Evolutionary conservation across 2,329 filamentous ascomycete species (phyloP).

Genomic region (Stachybotrys chartarum): DNA sequence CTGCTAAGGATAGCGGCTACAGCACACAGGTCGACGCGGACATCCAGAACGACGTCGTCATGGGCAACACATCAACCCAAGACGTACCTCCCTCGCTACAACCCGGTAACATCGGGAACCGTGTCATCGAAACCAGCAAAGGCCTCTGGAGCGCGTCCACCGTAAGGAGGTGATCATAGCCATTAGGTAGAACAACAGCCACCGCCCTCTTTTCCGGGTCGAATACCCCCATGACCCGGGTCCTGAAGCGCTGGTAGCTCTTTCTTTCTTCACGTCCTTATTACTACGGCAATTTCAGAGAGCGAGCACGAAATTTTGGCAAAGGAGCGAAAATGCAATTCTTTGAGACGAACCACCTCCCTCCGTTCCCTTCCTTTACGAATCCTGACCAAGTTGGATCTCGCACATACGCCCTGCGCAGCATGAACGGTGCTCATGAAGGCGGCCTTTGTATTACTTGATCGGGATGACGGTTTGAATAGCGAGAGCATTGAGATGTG

Average conservation of each 20-base stretch:
- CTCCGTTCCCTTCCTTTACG: too few relatives aligned
- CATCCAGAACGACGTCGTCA: conserved; percentile 34
- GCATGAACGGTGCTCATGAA: too few relatives aligned
- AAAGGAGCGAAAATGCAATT: too few relatives aligned
- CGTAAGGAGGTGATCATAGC: conserved; percentile 13
- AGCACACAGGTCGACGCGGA: conserved; percentile 30
- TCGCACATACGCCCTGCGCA: too few relatives aligned
- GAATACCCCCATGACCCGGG: too few relatives aligned
- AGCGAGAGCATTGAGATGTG: too few relatives aligned
- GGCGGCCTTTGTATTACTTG: too few relatives aligned
- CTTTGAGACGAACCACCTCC: too few relatives aligned
- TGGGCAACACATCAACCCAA: conserved; percentile 34
- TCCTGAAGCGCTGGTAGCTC: background rate
- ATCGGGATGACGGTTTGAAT: too few relatives aligned
- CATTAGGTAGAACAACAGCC: too few relatives aligned
- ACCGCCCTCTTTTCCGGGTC: too few relatives aligned
- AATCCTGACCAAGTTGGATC: too few relatives aligned
- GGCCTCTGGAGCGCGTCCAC: conserved; percentile 48
- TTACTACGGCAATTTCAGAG: background rate
- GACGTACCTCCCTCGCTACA: conserved; percentile 43
- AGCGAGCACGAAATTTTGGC: background rate
- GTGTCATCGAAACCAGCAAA: conserved; percentile 55
- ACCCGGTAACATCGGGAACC: conserved; percentile 48
- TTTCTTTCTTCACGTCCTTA: background rate
- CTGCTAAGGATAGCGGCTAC: conserved; percentile 41